Conservation (phyloP, 441 rosid species). For the Cnidoscolus chayamansa region DNA sequence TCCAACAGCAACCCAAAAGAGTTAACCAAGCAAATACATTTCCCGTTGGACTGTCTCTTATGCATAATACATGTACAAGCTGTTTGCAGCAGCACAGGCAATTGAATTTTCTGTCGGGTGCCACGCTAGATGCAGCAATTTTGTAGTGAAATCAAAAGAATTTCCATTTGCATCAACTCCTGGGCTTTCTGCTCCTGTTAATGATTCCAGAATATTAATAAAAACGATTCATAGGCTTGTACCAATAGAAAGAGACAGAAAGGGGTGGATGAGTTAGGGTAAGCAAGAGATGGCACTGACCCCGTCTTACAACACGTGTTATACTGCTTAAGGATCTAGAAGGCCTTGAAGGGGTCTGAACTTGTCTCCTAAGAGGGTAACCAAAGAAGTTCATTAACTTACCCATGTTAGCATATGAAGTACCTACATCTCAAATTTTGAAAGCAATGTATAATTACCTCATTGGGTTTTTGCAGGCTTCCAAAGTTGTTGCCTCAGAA, state of each 20-base stretch:
- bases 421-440: not conserved
- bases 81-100: constrained; percentile 62
- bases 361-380: constrained; percentile 62
- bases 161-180: constrained; percentile 87
- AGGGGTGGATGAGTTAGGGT: not conserved
- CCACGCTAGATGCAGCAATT: constrained; percentile 61
- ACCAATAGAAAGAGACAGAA: not conserved
- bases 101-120: constrained; percentile 50
- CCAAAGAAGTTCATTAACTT: constrained; percentile 6
- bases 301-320: constrained; percentile 75
- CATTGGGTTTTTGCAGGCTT: constrained; percentile 50
- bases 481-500: constrained; percentile 49
- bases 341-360: constrained; percentile 70
- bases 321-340: constrained; percentile 78
- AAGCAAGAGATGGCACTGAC: constrained; percentile 31
- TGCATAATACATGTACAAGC: constrained; percentile 57
- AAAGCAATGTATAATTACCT: constrained; percentile 36
- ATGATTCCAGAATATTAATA: constrained; percentile 11
- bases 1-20: constrained; percentile 41
- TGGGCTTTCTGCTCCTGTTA: constrained; percentile 63
- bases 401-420: not conserved
- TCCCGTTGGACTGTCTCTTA: constrained; percentile 34
- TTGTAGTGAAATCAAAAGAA: constrained; percentile 78
- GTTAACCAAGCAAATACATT: constrained; percentile 36
- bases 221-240: not conserved